phyloP scores from a whole-genome alignment of 1,284 basidiomycete genomes.

The Ustilago crameri region DNA sequence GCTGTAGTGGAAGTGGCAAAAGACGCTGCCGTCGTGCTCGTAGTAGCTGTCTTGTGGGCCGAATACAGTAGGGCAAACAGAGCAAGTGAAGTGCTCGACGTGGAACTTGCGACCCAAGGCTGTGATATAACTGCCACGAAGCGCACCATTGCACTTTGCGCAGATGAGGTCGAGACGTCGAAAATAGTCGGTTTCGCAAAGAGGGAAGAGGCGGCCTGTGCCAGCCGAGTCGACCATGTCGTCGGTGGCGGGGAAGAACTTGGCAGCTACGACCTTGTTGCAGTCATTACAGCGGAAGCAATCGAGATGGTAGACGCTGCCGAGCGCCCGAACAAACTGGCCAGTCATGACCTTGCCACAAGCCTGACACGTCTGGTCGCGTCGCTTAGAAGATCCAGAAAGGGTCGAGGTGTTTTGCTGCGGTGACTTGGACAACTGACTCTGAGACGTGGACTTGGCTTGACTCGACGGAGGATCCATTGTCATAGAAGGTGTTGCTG shows the following conservation, averaged over 20 bases:
- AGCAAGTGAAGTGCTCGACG: slow-evolving; percentile 99
- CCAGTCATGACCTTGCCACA: slow-evolving; percentile 76
- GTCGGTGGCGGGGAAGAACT: slow-evolving; percentile 85
- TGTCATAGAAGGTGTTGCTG: background rate
- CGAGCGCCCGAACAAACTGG: slow-evolving; percentile 94
- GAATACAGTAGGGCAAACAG: slow-evolving; percentile 92
- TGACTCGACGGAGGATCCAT: background rate
- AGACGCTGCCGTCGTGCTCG: slow-evolving; percentile 95
- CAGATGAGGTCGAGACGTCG: slow-evolving; percentile 94
- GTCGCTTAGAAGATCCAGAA: slow-evolving; percentile 14
- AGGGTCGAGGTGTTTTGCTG: background rate
- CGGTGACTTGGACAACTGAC: background rate
- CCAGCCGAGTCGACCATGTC: slow-evolving; percentile 76
- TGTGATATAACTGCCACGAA: slow-evolving; percentile 98
- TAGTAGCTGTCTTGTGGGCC: slow-evolving; percentile 99
- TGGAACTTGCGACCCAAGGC: slow-evolving; percentile 99
- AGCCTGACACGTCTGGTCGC: slow-evolving; percentile 61
- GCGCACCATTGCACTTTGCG: slow-evolving; percentile 90
- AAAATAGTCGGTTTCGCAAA: slow-evolving; percentile 97
- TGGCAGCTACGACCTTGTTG: slow-evolving; percentile 92
- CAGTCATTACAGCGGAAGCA: slow-evolving; percentile 96
- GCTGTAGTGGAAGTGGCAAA: slow-evolving; percentile 82
- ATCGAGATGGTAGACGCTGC: slow-evolving; percentile 91
- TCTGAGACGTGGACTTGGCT: background rate
- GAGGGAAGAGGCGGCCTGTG: slow-evolving; percentile 58